These are phyloP conservation scores for Hylodesmum podocarpum DNA, from an alignment of 306 rosid species.

Conservation along the genomic window DNA sequence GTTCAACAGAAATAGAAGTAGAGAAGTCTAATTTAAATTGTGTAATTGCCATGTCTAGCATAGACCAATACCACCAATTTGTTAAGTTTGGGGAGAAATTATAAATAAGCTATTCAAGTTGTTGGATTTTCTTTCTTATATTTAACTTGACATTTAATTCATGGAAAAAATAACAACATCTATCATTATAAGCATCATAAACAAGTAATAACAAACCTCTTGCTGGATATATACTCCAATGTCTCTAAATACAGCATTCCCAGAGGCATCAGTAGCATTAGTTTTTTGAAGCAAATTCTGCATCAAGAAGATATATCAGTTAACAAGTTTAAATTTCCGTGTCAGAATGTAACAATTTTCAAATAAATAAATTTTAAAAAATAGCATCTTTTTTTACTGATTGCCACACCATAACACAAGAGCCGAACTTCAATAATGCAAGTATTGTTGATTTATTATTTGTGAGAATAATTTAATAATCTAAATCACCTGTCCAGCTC, in stretches of 20 bases:
- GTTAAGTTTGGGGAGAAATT: background rate
- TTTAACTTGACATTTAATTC: background rate
- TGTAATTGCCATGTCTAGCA: too few species aligned
- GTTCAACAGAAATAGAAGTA: background rate
- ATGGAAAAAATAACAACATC: background rate
- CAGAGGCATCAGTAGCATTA: constrained; percentile 92
- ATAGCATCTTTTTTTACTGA: background rate
- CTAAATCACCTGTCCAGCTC: constrained; percentile 90
- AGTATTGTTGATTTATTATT: background rate
- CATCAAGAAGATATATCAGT: constrained; percentile 34
- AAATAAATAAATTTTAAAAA: background rate
- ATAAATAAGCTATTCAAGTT: constrained; percentile 1
- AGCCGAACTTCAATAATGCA: background rate
- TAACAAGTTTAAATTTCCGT: constrained; percentile 14
- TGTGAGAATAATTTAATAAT: background rate
- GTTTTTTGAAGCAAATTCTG: constrained; percentile 85
- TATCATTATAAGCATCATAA: constrained; percentile 12
- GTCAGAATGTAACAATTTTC: background rate
- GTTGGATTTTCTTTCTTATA: background rate
- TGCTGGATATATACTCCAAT: constrained; percentile 84
- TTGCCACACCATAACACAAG: background rate
- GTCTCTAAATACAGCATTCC: constrained; percentile 71
- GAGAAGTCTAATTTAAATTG: too few species aligned
- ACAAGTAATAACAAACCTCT: constrained; percentile 64
- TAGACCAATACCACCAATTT: background rate